A percentile compares a stretch with the other conserved stretches of the same genome.
Evolutionary conservation across 164 flowering plant genomes (phyloP).

Genomic region (Tetrastigma voinierianum): DNA sequence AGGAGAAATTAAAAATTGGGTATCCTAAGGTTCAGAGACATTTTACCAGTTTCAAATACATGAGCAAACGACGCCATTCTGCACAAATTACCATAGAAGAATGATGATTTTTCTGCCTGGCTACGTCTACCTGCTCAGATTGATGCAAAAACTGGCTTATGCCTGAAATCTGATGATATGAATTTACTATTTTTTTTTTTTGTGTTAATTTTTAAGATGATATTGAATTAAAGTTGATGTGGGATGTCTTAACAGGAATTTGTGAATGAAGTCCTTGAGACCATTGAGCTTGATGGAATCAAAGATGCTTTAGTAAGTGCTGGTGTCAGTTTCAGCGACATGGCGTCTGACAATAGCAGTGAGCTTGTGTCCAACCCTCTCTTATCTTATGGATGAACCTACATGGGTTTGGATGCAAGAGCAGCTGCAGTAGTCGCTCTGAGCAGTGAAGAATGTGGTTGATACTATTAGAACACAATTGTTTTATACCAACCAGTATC

Average conservation of each 20-base stretch:
- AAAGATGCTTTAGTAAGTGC: constrained; percentile 71
- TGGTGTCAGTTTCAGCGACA: constrained; percentile 73
- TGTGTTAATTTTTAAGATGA: neutral
- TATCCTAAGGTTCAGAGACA: constrained; percentile 70
- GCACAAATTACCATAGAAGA: constrained; percentile 78
- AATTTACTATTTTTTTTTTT: neutral
- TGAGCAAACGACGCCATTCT: constrained; percentile 85
- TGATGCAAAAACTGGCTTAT: constrained; percentile 44
- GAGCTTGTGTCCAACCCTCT: constrained; percentile 82
- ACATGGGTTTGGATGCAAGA: constrained; percentile 86
- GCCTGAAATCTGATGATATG: neutral
- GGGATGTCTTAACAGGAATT: constrained; percentile 42
- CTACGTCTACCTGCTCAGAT: constrained; percentile 55
- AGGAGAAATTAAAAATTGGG: constrained; percentile 68
- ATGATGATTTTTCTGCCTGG: constrained; percentile 78
- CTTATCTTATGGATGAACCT: constrained; percentile 88
- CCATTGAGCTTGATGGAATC: constrained; percentile 68
- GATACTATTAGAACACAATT: constrained; percentile 63
- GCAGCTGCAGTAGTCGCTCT: constrained; percentile 85
- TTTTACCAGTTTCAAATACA: constrained; percentile 86
- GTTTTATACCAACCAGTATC: constrained; percentile 77
- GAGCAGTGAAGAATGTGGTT: constrained; percentile 68
- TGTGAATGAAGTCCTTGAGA: constrained; percentile 72
- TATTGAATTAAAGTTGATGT: constrained; percentile 1
- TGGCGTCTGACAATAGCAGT: constrained; percentile 81